Base-by-base conservation (phyloP, 2,329 filamentous ascomycete genomes). In the Colletotrichum orbiculare region DNA sequence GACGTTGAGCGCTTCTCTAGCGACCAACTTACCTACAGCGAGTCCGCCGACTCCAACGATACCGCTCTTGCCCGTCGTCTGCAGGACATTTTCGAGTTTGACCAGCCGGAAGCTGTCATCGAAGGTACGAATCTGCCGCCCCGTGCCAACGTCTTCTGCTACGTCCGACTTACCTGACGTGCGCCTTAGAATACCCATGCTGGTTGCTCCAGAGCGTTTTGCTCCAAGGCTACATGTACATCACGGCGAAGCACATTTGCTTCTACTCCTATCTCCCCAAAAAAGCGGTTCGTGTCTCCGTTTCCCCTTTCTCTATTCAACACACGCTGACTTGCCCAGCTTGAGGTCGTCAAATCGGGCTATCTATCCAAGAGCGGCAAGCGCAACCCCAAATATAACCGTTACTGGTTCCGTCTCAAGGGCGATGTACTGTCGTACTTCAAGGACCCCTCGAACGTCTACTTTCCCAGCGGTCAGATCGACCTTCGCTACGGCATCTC, bases 191-290 rank as follows among this genome's bases (percentile, higher is more conserved):
- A 81, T 97, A 96, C 75, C 92, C 94, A 8, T 98, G 95, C 79
- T 97, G 93, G 89, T 81, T 98, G 43, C 81, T 98, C 39, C 94
- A 97, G 75, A 97, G 91, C 73, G 93, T 97, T 48, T 82, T 98
- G 37, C 85, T 98, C 8, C 94, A 97, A 74, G 96, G 96, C 6
- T 97, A 96, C 75, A 90, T 99, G 85, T 98, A 98, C 79, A 92
- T 99, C 73, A 98, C 96, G 0, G 85, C 91, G 67, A 91, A 90
- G 71, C 96, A 99, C 75, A 91, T 98, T 67, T 97, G 94, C 79
- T 99, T 98, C 76, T 98, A 97, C 75, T 94, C 96, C 43, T 97
- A 97, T 75, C 85, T 98, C n/a, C 94, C 94, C 7, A 96, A 94
- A 82, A 97, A 96, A 83, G 88, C 91, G 55, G 91, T 92, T 82